A percentile compares a stretch with the other conserved stretches of the same genome.
These are phyloP conservation scores for Pyrus communis DNA, from an alignment of 306 rosid species.

Conservation along the genomic window DNA sequence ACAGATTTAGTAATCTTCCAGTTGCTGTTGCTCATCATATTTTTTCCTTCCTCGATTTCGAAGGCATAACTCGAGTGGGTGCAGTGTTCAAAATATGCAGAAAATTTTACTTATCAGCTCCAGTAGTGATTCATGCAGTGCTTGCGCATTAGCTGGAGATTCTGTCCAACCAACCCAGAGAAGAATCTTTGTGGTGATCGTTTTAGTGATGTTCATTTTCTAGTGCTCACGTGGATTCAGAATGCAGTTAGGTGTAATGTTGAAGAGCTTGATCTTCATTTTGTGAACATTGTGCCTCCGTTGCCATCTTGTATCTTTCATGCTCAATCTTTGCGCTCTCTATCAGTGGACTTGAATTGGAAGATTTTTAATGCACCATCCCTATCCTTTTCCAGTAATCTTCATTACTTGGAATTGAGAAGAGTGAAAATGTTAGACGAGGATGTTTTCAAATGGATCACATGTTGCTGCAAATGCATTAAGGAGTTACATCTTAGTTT, in stretches of 20 bases:
- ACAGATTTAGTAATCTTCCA: not conserved
- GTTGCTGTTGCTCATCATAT: not conserved
- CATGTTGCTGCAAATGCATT: too few species aligned
- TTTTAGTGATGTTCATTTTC: not conserved
- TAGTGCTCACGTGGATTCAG: not conserved
- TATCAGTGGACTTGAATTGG: too few species aligned
- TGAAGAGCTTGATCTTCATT: not conserved
- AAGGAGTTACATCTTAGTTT: not conserved
- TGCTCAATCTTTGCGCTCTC: too few species aligned
- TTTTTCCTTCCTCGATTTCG: not conserved
- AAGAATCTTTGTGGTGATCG: too few species aligned
- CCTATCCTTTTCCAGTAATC: too few species aligned
- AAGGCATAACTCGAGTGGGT: not conserved
- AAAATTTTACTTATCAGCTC: not conserved
- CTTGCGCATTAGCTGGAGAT: not conserved
- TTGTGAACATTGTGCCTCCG: not conserved
- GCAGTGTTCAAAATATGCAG: not conserved
- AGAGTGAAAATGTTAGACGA: too few species aligned
- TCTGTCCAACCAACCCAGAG: not conserved
- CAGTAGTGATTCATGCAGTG: not conserved
- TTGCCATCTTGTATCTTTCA: not conserved
- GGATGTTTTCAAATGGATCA: too few species aligned
- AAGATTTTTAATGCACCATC: too few species aligned
- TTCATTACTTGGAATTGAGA: too few species aligned
- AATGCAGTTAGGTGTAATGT: constrained; percentile 1